Percentiles rank a stretch among this genome's conserved stretches.
Evolutionary conservation across 148 eudicot genomes (phyloP).

Genomic region (Rhododendron ferrugineum): DNA sequence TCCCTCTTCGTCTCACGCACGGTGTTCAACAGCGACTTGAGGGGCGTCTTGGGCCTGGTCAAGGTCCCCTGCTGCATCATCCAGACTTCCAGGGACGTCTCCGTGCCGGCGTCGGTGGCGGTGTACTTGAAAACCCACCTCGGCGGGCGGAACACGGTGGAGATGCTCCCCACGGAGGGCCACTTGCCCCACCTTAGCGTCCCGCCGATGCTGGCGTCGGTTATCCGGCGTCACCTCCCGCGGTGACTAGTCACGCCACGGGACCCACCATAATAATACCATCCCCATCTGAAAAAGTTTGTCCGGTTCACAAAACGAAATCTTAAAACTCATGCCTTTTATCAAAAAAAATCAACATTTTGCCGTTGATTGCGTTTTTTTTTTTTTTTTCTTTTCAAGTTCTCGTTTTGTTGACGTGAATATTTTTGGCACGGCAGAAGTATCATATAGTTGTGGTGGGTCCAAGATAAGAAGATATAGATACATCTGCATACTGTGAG

Average conservation of each 20-base stretch:
- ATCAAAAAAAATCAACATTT: no score
- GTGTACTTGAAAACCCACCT: slow-evolving; percentile 62
- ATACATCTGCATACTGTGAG: neutral
- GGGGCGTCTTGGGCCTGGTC: slow-evolving; percentile 70
- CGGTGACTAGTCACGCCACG: slow-evolving; percentile 11
- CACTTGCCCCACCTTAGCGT: slow-evolving; percentile 93
- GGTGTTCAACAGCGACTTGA: slow-evolving; percentile 65
- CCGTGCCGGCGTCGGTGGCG: slow-evolving; percentile 85
- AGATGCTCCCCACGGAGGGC: slow-evolving; percentile 67
- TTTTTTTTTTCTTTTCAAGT: accelerated
- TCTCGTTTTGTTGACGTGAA: no score
- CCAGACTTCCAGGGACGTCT: slow-evolving; percentile 76
- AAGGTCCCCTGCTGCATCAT: slow-evolving; percentile 75
- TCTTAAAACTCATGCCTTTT: no score
- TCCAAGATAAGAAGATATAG: neutral
- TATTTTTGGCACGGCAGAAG: no score
- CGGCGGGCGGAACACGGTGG: slow-evolving; percentile 61
- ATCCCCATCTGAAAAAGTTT: no score
- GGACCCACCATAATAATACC: no score
- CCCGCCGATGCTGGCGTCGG: slow-evolving; percentile 51
- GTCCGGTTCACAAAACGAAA: no score
- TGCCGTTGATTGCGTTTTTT: no score
- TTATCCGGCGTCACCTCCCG: slow-evolving; percentile 52
- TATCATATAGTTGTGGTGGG: no score
- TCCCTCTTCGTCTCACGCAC: slow-evolving; percentile 64